Conservation (phyloP, 192 early-diverging fungal species). For the Chytriomyces hyalinus region DNA sequence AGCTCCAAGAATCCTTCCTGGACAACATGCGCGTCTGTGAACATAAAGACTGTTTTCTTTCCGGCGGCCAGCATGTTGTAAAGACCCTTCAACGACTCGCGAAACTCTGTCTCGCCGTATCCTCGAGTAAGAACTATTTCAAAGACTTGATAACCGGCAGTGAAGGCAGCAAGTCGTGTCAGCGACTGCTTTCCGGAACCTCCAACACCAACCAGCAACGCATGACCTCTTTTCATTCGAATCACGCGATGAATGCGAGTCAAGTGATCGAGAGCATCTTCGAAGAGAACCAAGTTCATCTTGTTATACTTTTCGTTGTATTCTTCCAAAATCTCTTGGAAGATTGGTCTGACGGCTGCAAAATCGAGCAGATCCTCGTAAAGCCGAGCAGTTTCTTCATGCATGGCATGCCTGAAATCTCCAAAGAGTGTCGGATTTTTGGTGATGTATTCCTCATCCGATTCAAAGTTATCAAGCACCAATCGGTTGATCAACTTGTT, state of each 20-base stretch:
- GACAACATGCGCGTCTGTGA: constrained; percentile 68
- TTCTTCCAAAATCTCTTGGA: constrained; percentile 65
- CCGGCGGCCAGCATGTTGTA: constrained; percentile 57
- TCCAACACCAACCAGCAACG: constrained; percentile 65
- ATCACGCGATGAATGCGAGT: constrained; percentile 62
- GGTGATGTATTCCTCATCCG: constrained; percentile 59
- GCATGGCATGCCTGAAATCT: constrained; percentile 64
- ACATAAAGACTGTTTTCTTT: constrained; percentile 63
- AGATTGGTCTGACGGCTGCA: constrained; percentile 62
- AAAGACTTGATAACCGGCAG: constrained; percentile 62
- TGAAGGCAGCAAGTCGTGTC: constrained; percentile 59
- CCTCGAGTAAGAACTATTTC: constrained; percentile 65
- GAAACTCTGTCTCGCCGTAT: constrained; percentile 63
- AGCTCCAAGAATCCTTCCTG: constrained; percentile 69
- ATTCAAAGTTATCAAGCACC: constrained; percentile 64
- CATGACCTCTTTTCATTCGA: constrained; percentile 62
- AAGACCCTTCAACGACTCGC: constrained; percentile 57
- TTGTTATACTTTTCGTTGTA: constrained; percentile 66
- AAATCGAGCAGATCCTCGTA: constrained; percentile 70
- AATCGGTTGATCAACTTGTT: constrained; percentile 62
- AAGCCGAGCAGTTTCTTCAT: constrained; percentile 60
- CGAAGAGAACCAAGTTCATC: constrained; percentile 69
- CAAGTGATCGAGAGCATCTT: constrained; percentile 65
- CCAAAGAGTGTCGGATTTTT: constrained; percentile 63
- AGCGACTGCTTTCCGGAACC: constrained; percentile 68